Conservation (phyloP, 352 stramenopile species). For the Phytophthora pluvialis region DNA sequence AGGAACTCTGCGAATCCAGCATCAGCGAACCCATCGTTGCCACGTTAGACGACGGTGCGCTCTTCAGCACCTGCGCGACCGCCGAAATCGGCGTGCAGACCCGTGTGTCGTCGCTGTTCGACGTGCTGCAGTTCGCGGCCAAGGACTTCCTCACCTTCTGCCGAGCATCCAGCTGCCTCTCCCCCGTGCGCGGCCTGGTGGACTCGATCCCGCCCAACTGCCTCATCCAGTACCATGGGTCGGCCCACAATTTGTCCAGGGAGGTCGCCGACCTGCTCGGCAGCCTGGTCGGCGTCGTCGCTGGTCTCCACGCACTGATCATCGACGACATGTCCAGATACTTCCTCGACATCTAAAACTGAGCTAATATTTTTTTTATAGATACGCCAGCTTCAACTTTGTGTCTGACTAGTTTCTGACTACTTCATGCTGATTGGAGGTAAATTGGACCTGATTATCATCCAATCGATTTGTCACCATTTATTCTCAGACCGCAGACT, state of each 20-base stretch:
- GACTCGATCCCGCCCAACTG: conserved; percentile 28
- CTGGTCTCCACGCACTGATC: no score
- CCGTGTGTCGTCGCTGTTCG: conserved; percentile 47
- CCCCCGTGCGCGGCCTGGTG: conserved; percentile 16
- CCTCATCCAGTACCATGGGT: conserved; percentile 35
- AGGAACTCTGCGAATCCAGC: conserved; percentile 34
- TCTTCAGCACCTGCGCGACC: conserved; percentile 49
- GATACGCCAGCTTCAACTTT: conserved; percentile 9
- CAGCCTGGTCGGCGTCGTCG: no score
- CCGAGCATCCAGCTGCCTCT: conserved; percentile 16
- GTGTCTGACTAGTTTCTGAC: conserved; percentile 21
- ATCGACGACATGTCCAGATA: conserved; percentile 28
- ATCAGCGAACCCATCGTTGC: conserved; percentile 40
- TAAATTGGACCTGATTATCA: background rate
- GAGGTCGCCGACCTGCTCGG: conserved; percentile 19
- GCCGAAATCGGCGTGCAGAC: conserved; percentile 41
- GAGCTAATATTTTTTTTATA: background rate
- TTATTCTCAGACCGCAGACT: conserved; percentile 15
- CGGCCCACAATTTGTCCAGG: conserved; percentile 26
- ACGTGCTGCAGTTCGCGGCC: conserved; percentile 43
- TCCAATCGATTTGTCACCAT: conserved; percentile 2
- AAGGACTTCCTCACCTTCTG: conserved; percentile 35
- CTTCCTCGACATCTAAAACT: conserved; percentile 22
- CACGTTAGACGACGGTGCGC: conserved; percentile 42
- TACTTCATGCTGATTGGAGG: conserved; percentile 5